Percentiles rank a stretch among this genome's conserved stretches.
Conservation (phyloP, 192 early-diverging fungal genomes). For the Gaertneriomyces sp. region DNA sequence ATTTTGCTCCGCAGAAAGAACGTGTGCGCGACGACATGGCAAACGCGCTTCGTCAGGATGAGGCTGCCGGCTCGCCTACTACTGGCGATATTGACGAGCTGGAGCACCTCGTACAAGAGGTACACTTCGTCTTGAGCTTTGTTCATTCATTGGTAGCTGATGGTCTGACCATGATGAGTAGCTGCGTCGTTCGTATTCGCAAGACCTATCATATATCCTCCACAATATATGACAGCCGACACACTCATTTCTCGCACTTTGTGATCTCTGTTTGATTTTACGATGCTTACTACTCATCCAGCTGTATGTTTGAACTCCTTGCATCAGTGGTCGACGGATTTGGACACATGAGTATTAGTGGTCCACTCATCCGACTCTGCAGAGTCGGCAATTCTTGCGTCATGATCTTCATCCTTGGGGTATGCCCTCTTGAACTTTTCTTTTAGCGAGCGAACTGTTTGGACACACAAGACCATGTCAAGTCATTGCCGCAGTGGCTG, state of each 20-base stretch:
- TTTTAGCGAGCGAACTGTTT: conserved; percentile 8
- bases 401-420: conserved; percentile 3
- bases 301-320: neutral
- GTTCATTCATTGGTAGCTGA: neutral
- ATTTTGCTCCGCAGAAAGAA: neutral
- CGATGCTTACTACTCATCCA: neutral
- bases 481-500: neutral
- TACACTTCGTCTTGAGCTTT: neutral
- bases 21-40: neutral
- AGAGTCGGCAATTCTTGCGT: neutral
- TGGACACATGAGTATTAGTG: neutral
- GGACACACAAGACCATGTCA: too few species aligned
- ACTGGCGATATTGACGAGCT: neutral
- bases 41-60: neutral
- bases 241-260: neutral
- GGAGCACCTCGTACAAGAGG: conserved; percentile 1
- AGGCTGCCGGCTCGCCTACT: neutral
- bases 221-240: neutral
- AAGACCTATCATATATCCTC: neutral
- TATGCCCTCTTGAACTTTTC: conserved; percentile 25
- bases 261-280: neutral
- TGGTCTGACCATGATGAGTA: neutral
- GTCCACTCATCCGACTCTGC: neutral
- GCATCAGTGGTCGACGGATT: neutral
- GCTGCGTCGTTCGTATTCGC: neutral